These are phyloP conservation scores for Chlorella sp. DNA, from an alignment of 139 green algal species.

Conservation along the genomic window DNA sequence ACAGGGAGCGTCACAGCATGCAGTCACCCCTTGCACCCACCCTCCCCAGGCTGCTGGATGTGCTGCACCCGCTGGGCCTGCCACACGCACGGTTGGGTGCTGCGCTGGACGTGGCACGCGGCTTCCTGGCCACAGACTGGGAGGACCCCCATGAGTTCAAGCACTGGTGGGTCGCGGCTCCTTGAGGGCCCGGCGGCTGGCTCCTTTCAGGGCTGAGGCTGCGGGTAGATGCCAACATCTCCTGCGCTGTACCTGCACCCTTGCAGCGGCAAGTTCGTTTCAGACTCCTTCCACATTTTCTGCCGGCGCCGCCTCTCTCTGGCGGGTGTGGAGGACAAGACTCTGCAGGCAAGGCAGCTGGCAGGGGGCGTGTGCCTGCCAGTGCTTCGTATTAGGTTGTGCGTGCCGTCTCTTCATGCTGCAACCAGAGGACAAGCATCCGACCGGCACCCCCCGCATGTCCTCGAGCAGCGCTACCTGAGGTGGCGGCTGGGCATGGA, in stretches of 20 bases:
- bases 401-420: too few relatives aligned
- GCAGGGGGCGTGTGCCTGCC: too few relatives aligned
- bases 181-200: too few relatives aligned
- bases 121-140: constrained; percentile 59
- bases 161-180: neutral
- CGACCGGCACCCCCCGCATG: too few relatives aligned
- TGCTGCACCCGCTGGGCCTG: constrained; percentile 60
- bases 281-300: constrained; percentile 69
- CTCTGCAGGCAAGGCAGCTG: constrained; percentile 12
- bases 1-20: too few relatives aligned
- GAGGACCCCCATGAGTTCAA: constrained; percentile 57
- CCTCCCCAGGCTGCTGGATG: neutral
- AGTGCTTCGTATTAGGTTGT: too few relatives aligned
- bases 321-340: constrained; percentile 45
- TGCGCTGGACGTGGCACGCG: constrained; percentile 27
- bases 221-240: too few relatives aligned
- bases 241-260: too few relatives aligned
- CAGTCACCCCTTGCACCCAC: too few relatives aligned
- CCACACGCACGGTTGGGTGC: constrained; percentile 38
- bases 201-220: too few relatives aligned
- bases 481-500: constrained; percentile 29
- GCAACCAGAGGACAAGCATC: too few relatives aligned
- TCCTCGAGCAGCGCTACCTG: constrained; percentile 41
- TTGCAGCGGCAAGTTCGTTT: constrained; percentile 64
- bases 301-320: constrained; percentile 46